Percentiles rank a stretch among this genome's conserved stretches.
phyloP scores from a whole-genome alignment of 2,329 filamentous ascomycete genomes.

The Fusarium scirpi region DNA sequence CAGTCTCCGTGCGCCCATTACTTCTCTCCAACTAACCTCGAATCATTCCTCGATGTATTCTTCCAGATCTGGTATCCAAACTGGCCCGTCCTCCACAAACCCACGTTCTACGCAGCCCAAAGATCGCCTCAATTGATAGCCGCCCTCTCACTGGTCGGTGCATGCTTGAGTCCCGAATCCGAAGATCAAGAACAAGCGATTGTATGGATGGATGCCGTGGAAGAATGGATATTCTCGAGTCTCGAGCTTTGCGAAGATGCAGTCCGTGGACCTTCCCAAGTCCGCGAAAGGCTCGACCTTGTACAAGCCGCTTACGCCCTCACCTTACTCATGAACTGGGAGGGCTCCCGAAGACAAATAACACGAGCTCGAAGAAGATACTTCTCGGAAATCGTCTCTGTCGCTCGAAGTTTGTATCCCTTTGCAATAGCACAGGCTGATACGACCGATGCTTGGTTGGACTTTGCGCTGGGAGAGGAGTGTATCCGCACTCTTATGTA shows the following conservation, averaged over 20 bases:
- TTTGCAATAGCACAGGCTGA: not conserved
- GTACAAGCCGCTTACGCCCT: slow-evolving; percentile 1
- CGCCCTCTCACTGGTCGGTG: slow-evolving; percentile 21
- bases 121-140: slow-evolving; percentile 10
- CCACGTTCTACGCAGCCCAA: slow-evolving; percentile 1
- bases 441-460: not conserved
- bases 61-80: slow-evolving; percentile 30
- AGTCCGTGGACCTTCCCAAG: not conserved
- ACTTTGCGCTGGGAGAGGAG: slow-evolving; percentile 19
- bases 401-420: not conserved
- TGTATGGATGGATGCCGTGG: slow-evolving; percentile 9
- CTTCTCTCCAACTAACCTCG: slow-evolving; percentile 28
- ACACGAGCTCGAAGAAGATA: not conserved
- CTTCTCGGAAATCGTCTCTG: not conserved
- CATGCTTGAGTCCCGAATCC: slow-evolving; percentile 5
- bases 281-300: not conserved
- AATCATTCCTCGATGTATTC: slow-evolving; percentile 12
- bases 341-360: not conserved
- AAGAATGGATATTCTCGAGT: slow-evolving; percentile 17
- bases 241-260: slow-evolving; percentile 9
- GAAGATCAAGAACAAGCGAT: slow-evolving; percentile 9
- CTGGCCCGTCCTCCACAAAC: slow-evolving; percentile 30
- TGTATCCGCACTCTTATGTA: slow-evolving; percentile 20
- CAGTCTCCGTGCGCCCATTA: slow-evolving; percentile 9
- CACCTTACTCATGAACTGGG: slow-evolving; percentile 1